phyloP scores from a whole-genome alignment of 192 early-diverging fungal species.

The Cladochytrium replicatum region DNA sequence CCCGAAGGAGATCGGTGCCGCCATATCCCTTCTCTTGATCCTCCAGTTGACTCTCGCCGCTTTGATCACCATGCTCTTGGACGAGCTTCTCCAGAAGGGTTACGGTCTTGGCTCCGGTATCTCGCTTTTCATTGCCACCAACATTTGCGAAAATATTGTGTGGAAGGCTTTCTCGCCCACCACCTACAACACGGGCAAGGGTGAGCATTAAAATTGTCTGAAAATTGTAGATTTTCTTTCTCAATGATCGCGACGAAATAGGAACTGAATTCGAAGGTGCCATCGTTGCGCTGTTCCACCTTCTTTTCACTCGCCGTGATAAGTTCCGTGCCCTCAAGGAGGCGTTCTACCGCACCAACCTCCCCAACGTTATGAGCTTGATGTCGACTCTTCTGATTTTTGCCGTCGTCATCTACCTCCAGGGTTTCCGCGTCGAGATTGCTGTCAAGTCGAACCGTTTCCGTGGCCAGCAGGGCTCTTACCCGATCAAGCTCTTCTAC shows the following conservation, averaged over 20 bases:
- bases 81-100: conserved; percentile 92
- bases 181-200: conserved; percentile 81
- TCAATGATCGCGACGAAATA: conserved; percentile 6
- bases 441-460: conserved; percentile 75
- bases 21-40: conserved; percentile 80
- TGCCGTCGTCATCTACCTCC: conserved; percentile 45
- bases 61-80: conserved; percentile 78
- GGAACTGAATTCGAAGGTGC: conserved; percentile 88
- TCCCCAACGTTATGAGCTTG: conserved; percentile 48
- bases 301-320: conserved; percentile 75
- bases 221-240: conserved; percentile 4
- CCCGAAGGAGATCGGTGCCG: conserved; percentile 74
- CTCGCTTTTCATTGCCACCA: conserved; percentile 86
- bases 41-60: conserved; percentile 82
- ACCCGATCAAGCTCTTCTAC: conserved; percentile 93
- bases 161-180: conserved; percentile 87
- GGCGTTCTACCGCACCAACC: conserved; percentile 69
- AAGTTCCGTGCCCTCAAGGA: conserved; percentile 85
- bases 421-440: conserved; percentile 89
- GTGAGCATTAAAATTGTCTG: conserved; percentile 22
- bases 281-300: conserved; percentile 74
- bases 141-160: conserved; percentile 86
- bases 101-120: conserved; percentile 92
- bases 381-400: conserved; percentile 63
- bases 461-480: conserved; percentile 82